Base-by-base conservation (phyloP, 495 filamentous ascomycete genomes). In the Podospora bellae-mahoneyi region DNA sequence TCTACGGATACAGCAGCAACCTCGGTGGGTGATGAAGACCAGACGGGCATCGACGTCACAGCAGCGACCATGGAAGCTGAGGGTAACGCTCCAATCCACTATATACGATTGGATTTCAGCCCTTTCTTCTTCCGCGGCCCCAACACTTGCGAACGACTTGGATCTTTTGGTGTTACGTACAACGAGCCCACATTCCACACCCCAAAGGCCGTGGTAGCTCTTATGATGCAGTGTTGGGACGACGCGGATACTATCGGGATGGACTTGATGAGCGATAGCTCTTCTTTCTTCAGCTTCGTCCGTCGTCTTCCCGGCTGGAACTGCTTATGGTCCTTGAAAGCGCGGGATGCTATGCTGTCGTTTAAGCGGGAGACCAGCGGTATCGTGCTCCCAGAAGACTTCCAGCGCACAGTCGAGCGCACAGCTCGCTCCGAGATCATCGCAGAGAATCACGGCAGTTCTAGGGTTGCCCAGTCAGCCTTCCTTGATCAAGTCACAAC, bases 261-360 rank as follows among this genome's bases (percentile, higher is more conserved):
- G 69, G 75, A 77, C 18, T 32, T 76, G 39, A 5, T 75, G 5
- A 68, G 73, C 66, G 72, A 75, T 13, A 64, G 69, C 59, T 73
- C 72, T 0, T 68, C 71, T 0, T 69, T 76, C 57, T 77, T 68
- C 66, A 55, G 60, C 55, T 77, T 76, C 44, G 57, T 77, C 2
- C 60, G 69, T 19, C 68, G 66, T 13, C 60, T 77, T 2, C 75
- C 75, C 0, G 75, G 75, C 4, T 71, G 72, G 0, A 71, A 76
- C 54, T 7, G n/a, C 1, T 66, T 76, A 15, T 77, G 75, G 75
- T 69, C 72, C 0, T 13, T 69, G 34, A 76, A 77, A 56, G 71
- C 68, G 1, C 71, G 75, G 4, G 75, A 77, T 13, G 69, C 72
- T 2, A 7, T 72, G 27, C 34, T 71, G 0, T 55, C 68, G 2